phyloP scores from a whole-genome alignment of 2,329 filamentous ascomycete genomes.

The Beauveria sp. region DNA sequence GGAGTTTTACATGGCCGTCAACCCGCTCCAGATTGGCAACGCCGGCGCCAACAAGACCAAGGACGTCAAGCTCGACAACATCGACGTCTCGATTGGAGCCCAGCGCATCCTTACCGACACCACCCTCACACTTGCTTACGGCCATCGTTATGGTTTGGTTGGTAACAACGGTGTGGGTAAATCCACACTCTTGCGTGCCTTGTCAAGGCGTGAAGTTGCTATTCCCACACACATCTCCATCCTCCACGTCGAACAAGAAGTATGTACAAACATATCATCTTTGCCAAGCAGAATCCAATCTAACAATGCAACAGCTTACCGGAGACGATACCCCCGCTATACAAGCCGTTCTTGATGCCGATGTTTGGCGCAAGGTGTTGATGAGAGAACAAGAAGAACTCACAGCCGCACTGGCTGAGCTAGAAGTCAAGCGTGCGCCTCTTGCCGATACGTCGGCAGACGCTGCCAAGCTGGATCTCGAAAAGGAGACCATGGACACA shows the following conservation, averaged over 20 bases:
- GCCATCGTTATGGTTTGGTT: conserved; percentile 90
- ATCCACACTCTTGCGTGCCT: conserved; percentile 84
- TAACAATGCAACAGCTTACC: conserved; percentile 53
- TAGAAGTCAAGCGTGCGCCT: conserved; percentile 69
- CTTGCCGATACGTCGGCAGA: conserved; percentile 91
- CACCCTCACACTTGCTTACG: conserved; percentile 81
- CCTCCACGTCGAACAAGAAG: conserved; percentile 97
- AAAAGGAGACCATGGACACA: conserved; percentile 82
- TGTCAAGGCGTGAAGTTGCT: conserved; percentile 86
- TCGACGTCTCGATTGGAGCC: conserved; percentile 89
- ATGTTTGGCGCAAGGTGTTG: conserved; percentile 96
- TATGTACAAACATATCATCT: conserved; percentile 28
- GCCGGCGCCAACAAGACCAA: conserved; percentile 80
- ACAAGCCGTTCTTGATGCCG: conserved; percentile 92
- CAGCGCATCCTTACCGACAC: conserved; percentile 86
- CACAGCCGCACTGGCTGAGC: conserved; percentile 60
- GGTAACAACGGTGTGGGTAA: conserved; percentile 99
- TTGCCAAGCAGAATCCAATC: conserved; percentile 11
- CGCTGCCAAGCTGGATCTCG: conserved; percentile 74
- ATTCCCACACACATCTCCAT: conserved; percentile 98
- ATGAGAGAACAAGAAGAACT: conserved; percentile 88
- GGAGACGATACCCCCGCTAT: conserved; percentile 93
- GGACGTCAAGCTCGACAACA: conserved; percentile 95
- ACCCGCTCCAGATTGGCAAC: conserved; percentile 80
- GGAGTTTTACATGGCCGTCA: conserved; percentile 99